These are phyloP conservation scores for Aspergillus texensis DNA, from an alignment of 2,329 filamentous ascomycete genomes.

Conservation along the genomic window DNA sequence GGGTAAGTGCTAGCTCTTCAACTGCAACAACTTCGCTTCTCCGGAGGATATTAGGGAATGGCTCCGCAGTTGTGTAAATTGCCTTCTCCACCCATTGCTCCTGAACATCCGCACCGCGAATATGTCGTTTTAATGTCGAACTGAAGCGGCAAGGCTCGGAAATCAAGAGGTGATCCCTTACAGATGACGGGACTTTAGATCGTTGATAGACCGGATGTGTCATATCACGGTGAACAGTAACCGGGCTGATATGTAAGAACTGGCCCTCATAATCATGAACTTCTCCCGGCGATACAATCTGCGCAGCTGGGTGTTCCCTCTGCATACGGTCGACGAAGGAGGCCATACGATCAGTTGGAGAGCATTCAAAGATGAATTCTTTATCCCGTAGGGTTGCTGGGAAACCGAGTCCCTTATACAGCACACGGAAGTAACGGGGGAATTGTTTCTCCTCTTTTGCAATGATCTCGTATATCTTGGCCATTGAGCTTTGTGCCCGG, in stretches of 20 bases:
- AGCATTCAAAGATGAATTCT: constrained; percentile 87
- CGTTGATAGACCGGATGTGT: constrained; percentile 84
- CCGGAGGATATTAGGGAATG: constrained; percentile 87
- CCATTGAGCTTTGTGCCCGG: constrained; percentile 84
- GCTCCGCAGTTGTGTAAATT: constrained; percentile 78
- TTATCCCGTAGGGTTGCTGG: constrained; percentile 80
- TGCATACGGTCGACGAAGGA: constrained; percentile 91
- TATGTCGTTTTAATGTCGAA: constrained; percentile 71
- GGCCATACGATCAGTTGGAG: constrained; percentile 72
- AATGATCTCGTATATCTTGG: constrained; percentile 86
- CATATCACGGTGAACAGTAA: constrained; percentile 81
- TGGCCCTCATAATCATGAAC: constrained; percentile 87
- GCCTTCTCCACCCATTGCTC: constrained; percentile 83
- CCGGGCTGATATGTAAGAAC: constrained; percentile 78
- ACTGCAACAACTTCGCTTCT: constrained; percentile 79
- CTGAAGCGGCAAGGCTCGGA: constrained; percentile 79
- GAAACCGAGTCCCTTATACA: constrained; percentile 88
- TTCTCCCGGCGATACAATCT: constrained; percentile 71
- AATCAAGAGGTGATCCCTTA: constrained; percentile 83
- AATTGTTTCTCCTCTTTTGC: constrained; percentile 76
- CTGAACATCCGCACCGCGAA: constrained; percentile 65
- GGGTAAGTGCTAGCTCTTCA: constrained; percentile 67
- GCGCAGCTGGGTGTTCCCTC: constrained; percentile 82
- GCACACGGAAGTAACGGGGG: constrained; percentile 87
- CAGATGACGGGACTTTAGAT: constrained; percentile 76